Conservation (phyloP, 495 filamentous ascomycete genomes). For the Xylaria venustula region DNA sequence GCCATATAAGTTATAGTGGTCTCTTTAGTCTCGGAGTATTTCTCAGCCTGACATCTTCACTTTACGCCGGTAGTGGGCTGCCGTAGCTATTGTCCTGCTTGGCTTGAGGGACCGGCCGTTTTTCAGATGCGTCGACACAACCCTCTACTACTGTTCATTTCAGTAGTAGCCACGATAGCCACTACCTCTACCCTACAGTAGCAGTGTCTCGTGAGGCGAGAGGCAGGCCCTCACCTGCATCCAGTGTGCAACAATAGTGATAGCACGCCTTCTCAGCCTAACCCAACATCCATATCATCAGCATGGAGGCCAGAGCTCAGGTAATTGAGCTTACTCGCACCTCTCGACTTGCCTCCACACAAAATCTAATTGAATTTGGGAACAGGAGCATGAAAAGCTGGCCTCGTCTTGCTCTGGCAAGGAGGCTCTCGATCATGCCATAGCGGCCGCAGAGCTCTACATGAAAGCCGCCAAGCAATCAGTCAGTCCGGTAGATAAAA, state of each 20-base stretch:
- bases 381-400: slow-evolving; percentile 61
- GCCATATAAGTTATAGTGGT: no score
- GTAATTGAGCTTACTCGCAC: slow-evolving; percentile 20
- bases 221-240: no score
- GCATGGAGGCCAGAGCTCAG: slow-evolving; percentile 44
- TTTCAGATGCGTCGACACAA: slow-evolving; percentile 2
- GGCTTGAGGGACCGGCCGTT: neutral
- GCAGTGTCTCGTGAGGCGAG: neutral
- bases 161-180: no score
- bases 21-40: no score
- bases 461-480: slow-evolving; percentile 67
- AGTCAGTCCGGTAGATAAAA: slow-evolving; percentile 52
- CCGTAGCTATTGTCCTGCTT: neutral
- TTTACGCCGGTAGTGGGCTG: neutral
- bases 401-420: slow-evolving; percentile 56
- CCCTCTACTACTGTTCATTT: neutral
- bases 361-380: slow-evolving; percentile 25
- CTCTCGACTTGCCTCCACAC: neutral
- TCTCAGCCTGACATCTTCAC: neutral
- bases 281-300: neutral
- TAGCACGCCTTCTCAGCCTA: no score
- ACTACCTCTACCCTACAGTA: no score
- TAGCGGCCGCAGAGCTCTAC: slow-evolving; percentile 72
- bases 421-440: slow-evolving; percentile 69
- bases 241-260: no score